Evolutionary conservation across 345 rosid species (phyloP), one percentile per base, ranked within the genome.

Genomic region (Arabis hirsuta): DNA sequence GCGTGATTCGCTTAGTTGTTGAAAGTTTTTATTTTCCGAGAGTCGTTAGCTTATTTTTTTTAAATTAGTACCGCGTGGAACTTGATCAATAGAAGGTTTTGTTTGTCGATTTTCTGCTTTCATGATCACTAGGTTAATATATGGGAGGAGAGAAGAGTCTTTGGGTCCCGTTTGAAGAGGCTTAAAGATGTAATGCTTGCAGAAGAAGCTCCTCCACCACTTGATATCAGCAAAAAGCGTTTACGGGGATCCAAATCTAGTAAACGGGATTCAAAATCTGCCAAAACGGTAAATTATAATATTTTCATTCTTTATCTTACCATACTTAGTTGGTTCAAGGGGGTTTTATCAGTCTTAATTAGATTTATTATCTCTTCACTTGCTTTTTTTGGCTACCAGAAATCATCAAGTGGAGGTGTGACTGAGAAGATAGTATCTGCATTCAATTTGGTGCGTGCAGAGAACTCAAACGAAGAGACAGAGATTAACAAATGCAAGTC

Each of bases 131-230:
- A 93, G 98, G 90, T 93, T 43, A 82, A 71, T 63, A 90, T 93
- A 81, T 93, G 98, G 98, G 97, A 90, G 83, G 97, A 93, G 50
- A 82, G 97, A 74, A 86, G 86, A 80, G 97, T 90, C n/a, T 93
- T 90, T 59, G 97, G 98, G 32, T 89, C 97, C 4, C 90, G 79
- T 58, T 87, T 88, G 13, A 79, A 62, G 74, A 83, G 84, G 57
- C 82, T 91, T 27, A 83, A 63, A 68, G 96, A 85, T 74, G 78
- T 89, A 36, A 90, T 90, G 94, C 90, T 91, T 39, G 84, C 87
- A 27, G 88, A 88, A 81, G 90, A 83, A 44, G 67, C 63, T 8
- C 94, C 84, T 62, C 90, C 87, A 10, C 92, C 92, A 0, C 73
- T 93, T 82, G 95, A 89, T 52, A 76, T 91, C 19, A 76, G 82